These are phyloP conservation scores for Dictyostelium intermedium DNA, from an alignment of 78 protist species.

Conservation along the genomic window DNA sequence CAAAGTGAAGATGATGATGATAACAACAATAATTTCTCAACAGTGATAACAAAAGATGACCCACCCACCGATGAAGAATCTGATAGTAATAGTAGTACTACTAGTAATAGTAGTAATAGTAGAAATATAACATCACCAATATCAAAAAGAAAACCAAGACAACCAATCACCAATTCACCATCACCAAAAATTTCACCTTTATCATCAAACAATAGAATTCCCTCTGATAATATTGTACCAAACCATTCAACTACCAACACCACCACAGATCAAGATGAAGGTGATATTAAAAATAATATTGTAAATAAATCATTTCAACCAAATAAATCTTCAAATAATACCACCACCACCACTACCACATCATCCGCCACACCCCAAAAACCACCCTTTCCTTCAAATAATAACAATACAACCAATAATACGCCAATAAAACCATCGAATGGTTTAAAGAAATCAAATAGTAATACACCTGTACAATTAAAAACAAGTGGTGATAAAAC, in stretches of 20 bases:
- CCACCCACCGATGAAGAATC: not conserved
- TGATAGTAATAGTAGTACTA: not conserved
- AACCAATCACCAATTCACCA: not conserved
- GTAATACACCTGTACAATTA: conserved; percentile 19
- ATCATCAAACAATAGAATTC: not conserved
- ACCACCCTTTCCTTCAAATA: conserved; percentile 1
- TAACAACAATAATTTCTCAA: not conserved
- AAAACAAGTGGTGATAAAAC: conserved; percentile 21
- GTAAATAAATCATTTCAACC: not conserved
- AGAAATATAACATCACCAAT: not conserved
- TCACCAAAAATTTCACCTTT: conserved; percentile 9
- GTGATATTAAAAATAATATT: not conserved
- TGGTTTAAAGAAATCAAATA: not conserved
- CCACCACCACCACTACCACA: not conserved
- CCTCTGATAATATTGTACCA: not conserved
- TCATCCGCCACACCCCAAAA: not conserved
- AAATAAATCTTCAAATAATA: not conserved
- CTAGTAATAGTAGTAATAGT: not conserved
- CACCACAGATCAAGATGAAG: not conserved
- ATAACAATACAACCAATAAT: not conserved
- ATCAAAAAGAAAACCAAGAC: not conserved
- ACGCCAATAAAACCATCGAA: not conserved
- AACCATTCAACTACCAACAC: not conserved
- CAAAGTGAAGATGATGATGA: not conserved
- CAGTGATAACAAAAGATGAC: conserved; percentile 35